A percentile compares a stretch with the other conserved stretches of the same genome.
phyloP scores from a whole-genome alignment of 2,329 filamentous ascomycete genomes.

The Sarocladiaceae sp. region DNA sequence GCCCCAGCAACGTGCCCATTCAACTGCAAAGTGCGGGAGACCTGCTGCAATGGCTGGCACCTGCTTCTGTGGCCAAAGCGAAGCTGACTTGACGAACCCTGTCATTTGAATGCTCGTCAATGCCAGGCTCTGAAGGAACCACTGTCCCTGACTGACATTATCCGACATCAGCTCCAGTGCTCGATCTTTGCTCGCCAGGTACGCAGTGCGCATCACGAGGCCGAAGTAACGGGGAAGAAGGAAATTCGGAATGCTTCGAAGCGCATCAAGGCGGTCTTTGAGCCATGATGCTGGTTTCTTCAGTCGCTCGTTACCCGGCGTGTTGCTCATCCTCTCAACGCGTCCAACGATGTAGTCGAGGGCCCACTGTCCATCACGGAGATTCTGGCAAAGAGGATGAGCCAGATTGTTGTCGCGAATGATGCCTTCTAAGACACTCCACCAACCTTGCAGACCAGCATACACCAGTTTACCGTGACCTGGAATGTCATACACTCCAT shows the following conservation, averaged over 20 bases:
- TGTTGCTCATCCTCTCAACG: constrained; percentile 64
- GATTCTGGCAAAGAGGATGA: constrained; percentile 87
- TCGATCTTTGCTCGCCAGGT: constrained; percentile 74
- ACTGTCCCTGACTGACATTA: constrained; percentile 73
- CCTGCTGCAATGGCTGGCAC: constrained; percentile 89
- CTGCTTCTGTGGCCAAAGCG: constrained; percentile 76
- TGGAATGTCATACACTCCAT: constrained; percentile 87
- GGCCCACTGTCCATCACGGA: constrained; percentile 87
- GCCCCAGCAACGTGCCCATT: constrained; percentile 96
- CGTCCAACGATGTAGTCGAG: constrained; percentile 80
- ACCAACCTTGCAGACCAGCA: constrained; percentile 97
- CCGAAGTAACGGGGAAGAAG: constrained; percentile 90
- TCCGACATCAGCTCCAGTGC: constrained; percentile 72
- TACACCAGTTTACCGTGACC: constrained; percentile 81
- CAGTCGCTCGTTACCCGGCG: constrained; percentile 56
- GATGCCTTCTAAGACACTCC: constrained; percentile 81
- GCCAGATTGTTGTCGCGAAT: constrained; percentile 86
- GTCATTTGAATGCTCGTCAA: constrained; percentile 91
- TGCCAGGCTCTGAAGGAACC: constrained; percentile 80
- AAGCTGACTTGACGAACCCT: constrained; percentile 82
- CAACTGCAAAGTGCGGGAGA: constrained; percentile 84
- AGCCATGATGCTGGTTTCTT: constrained; percentile 69
- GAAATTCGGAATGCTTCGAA: constrained; percentile 80
- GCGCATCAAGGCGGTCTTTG: constrained; percentile 75
- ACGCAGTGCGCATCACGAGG: constrained; percentile 79